Evolutionary conservation across 2,329 filamentous ascomycete genomes (phyloP).

Genomic region (Fusarium tuaranense): DNA sequence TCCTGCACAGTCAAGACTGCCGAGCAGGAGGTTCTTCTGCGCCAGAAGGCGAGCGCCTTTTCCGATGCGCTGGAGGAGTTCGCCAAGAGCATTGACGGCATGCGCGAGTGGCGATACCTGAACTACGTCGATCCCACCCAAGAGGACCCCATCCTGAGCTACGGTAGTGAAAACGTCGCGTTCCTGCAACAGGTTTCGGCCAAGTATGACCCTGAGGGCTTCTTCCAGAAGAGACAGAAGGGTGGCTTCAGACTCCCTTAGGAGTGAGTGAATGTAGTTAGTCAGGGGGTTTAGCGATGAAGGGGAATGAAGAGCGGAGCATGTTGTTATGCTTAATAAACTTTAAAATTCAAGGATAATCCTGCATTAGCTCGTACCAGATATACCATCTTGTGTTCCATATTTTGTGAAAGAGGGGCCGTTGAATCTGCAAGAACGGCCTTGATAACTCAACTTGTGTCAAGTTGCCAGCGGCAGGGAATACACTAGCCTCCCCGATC

Average conservation of each 20-base stretch:
- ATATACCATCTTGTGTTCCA: not conserved
- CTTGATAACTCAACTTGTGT: not conserved
- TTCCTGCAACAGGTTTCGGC: constrained; percentile 44
- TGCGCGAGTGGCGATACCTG: constrained; percentile 53
- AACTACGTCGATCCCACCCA: constrained; percentile 55
- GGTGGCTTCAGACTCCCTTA: constrained; percentile 47
- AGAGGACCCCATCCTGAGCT: constrained; percentile 53
- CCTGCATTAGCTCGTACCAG: not conserved
- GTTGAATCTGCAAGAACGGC: not conserved
- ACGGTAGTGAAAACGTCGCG: constrained; percentile 51
- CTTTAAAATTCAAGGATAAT: not conserved
- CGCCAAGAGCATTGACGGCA: constrained; percentile 42
- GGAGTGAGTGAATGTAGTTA: not conserved
- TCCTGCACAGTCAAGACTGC: constrained; percentile 52
- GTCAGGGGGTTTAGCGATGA: not conserved
- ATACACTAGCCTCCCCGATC: not conserved
- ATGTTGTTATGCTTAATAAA: not conserved
- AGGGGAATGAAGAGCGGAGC: not conserved
- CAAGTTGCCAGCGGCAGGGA: not conserved
- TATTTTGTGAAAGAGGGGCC: too few species aligned
- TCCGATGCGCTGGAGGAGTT: constrained; percentile 37
- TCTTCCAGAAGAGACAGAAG: constrained; percentile 49
- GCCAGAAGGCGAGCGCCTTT: constrained; percentile 30
- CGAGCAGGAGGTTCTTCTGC: constrained; percentile 36
- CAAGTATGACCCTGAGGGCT: constrained; percentile 49